These are phyloP conservation scores for Phytophthora uliginosa DNA, from an alignment of 352 stramenopile species.

Conservation along the genomic window DNA sequence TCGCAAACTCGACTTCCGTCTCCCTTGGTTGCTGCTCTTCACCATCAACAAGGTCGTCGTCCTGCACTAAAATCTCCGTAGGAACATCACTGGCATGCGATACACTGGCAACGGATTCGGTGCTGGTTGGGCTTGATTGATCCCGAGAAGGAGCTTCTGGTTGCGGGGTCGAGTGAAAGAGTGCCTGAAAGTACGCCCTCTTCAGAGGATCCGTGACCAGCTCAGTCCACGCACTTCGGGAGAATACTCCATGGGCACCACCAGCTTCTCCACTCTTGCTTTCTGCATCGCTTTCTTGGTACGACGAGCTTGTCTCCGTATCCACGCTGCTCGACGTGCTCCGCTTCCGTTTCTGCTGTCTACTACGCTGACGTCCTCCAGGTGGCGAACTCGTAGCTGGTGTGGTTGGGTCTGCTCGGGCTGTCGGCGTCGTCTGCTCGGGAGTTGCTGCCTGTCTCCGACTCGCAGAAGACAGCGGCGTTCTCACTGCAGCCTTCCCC, in stretches of 20 bases:
- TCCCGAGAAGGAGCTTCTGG: not conserved
- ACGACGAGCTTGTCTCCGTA: not conserved
- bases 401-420: not conserved
- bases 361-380: not conserved
- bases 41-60: not conserved
- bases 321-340: not conserved
- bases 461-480: not conserved
- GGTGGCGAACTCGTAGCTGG: conserved; percentile 20
- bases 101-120: not conserved
- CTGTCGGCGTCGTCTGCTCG: not conserved
- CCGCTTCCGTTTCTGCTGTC: conserved; percentile 25
- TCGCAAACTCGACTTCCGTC: conserved; percentile 20
- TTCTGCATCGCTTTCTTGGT: conserved; percentile 3
- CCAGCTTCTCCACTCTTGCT: not conserved
- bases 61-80: conserved; percentile 4
- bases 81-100: not conserved
- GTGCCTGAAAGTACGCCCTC: conserved; percentile 12
- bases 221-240: conserved; percentile 29
- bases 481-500: not conserved
- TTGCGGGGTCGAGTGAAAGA: conserved; percentile 15
- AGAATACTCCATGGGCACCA: conserved; percentile 24
- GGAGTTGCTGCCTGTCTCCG: not conserved
- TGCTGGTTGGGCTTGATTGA: not conserved
- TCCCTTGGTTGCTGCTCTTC: not conserved
- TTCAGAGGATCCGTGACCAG: conserved; percentile 24